Conservation (phyloP, 768 basidiomycete species). For the Lentinula edodes region DNA sequence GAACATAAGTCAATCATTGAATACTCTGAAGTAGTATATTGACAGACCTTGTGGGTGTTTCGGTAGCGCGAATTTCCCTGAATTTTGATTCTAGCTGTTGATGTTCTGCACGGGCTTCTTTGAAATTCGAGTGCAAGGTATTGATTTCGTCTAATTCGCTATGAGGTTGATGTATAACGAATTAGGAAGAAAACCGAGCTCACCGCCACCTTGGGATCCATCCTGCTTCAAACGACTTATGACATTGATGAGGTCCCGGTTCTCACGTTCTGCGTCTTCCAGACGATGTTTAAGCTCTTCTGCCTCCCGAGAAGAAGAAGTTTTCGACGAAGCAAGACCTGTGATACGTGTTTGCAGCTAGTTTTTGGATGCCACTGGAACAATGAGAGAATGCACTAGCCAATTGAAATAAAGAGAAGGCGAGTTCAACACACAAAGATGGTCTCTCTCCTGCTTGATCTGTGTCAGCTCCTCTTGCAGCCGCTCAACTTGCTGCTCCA, state of each 20-base stretch:
- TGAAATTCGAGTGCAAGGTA: slow-evolving; percentile 60
- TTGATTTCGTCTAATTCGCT: slow-evolving; percentile 66
- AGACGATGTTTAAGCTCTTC: slow-evolving; percentile 53
- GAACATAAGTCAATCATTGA: background rate
- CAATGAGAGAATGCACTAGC: slow-evolving; percentile 14
- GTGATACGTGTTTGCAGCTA: slow-evolving; percentile 52
- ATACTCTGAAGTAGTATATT: background rate
- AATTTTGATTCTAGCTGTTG: slow-evolving; percentile 61
- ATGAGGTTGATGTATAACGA: background rate
- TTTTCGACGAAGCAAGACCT: slow-evolving; percentile 50
- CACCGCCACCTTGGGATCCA: slow-evolving; percentile 68
- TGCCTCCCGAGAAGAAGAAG: slow-evolving; percentile 57
- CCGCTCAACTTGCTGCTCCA: slow-evolving; percentile 46
- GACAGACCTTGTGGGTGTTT: slow-evolving; percentile 70
- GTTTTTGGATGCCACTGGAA: slow-evolving; percentile 37
- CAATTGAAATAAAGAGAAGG: too few species aligned
- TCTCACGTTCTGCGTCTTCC: slow-evolving; percentile 82
- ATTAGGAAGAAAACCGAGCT: slow-evolving; percentile 12
- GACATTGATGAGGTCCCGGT: slow-evolving; percentile 80
- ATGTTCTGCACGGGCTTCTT: slow-evolving; percentile 71
- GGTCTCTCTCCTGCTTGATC: slow-evolving; percentile 58
- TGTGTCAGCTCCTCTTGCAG: slow-evolving; percentile 51
- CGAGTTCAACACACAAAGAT: slow-evolving; percentile 45
- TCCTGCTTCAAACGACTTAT: slow-evolving; percentile 82
- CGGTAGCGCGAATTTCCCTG: slow-evolving; percentile 67